Conservation (phyloP, 2,329 filamentous ascomycete species). For the Aspergillus unguis region DNA sequence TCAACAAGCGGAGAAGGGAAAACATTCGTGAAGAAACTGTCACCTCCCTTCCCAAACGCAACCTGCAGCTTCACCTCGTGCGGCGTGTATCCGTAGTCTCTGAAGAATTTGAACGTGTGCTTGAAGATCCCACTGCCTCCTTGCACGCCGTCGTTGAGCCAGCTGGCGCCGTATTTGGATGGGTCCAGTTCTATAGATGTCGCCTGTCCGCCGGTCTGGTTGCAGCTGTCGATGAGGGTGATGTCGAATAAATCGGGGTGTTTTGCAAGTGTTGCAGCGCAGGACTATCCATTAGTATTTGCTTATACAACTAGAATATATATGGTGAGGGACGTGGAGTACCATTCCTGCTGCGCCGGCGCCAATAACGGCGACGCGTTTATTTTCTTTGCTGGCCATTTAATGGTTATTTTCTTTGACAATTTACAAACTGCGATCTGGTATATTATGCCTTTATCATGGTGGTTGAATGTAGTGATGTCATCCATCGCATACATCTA, state of each 20-base stretch:
- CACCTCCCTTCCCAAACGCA: constrained; percentile 56
- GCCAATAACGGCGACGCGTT: constrained; percentile 58
- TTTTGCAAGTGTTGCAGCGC: constrained; percentile 63
- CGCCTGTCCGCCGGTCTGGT: constrained; percentile 60
- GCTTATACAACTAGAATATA: neutral
- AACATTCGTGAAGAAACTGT: constrained; percentile 61
- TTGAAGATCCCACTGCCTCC: constrained; percentile 60
- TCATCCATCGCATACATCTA: neutral
- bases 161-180: constrained; percentile 54
- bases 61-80: constrained; percentile 59
- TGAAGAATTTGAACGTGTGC: constrained; percentile 62
- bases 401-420: neutral
- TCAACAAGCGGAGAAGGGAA: constrained; percentile 57
- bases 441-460: neutral
- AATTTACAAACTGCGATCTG: no score
- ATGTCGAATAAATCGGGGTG: constrained; percentile 65
- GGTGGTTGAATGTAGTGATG: neutral
- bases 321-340: constrained; percentile 6
- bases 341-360: constrained; percentile 63
- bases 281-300: constrained; percentile 46
- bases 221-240: constrained; percentile 58
- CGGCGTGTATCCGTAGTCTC: constrained; percentile 54
- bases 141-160: constrained; percentile 62
- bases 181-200: constrained; percentile 57
- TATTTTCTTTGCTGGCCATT: constrained; percentile 20